Evolutionary conservation across 164 flowering plant genomes (phyloP).

Genomic region (Macadamia tetraphylla): DNA sequence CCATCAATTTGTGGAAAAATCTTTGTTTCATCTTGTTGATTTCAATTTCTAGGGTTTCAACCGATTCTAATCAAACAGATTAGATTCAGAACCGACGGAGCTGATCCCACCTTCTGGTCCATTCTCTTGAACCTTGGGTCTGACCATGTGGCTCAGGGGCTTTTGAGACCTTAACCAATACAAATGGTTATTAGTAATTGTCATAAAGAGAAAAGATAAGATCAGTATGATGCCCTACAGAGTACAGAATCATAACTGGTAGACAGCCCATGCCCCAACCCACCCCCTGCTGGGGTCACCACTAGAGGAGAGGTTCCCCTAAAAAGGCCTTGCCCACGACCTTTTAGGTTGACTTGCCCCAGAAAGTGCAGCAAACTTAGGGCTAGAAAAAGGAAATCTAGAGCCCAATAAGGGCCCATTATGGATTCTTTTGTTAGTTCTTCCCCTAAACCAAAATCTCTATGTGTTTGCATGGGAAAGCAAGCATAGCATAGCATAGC

Average conservation of each 20-base stretch:
- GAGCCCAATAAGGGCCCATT: constrained; percentile 17
- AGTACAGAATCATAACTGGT: background rate
- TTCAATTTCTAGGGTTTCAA: too few species aligned
- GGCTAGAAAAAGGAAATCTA: constrained; percentile 16
- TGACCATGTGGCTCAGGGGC: too few species aligned
- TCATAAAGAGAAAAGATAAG: background rate
- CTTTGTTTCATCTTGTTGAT: too few species aligned
- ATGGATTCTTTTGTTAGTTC: constrained; percentile 19
- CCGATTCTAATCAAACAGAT: too few species aligned
- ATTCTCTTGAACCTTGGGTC: too few species aligned
- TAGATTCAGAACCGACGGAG: too few species aligned
- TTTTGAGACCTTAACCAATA: background rate
- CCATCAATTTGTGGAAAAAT: too few species aligned
- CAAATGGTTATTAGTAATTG: background rate
- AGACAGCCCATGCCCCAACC: constrained; percentile 7
- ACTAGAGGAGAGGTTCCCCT: constrained; percentile 21
- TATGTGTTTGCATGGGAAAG: background rate
- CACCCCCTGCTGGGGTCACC: constrained; percentile 8
- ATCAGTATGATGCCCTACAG: background rate
- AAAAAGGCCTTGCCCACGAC: constrained; percentile 20
- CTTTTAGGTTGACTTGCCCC: constrained; percentile 43
- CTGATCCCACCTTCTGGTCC: too few species aligned
- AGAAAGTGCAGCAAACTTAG: constrained; percentile 32
- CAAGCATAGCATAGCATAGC: background rate
- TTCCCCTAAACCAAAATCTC: constrained; percentile 6